A percentile compares a stretch with the other conserved stretches of the same genome.
Conservation (phyloP, 2,329 filamentous ascomycete species). For the Colletotrichum horii region DNA sequence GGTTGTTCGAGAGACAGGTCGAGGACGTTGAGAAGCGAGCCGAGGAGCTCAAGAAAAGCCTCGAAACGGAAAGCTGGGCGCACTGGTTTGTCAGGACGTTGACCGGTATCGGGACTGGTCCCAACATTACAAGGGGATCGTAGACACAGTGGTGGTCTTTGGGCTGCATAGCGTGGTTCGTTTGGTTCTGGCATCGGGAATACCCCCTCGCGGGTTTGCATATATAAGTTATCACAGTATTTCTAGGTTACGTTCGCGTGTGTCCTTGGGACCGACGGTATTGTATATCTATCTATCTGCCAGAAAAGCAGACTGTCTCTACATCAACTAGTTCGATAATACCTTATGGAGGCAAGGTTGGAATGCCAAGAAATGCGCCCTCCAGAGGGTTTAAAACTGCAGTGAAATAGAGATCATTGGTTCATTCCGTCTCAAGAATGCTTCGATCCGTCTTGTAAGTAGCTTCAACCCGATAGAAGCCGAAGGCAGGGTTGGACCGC, state of each 20-base stretch:
- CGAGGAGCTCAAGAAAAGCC: conserved; percentile 64
- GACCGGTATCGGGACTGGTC: conserved; percentile 65
- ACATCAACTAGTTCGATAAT: neutral
- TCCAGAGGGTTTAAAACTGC: too few relatives aligned
- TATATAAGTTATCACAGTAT: neutral
- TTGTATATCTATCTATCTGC: neutral
- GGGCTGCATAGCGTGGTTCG: conserved; percentile 18
- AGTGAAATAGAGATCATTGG: too few relatives aligned
- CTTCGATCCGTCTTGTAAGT: too few relatives aligned
- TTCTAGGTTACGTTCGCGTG: neutral
- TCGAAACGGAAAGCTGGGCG: conserved; percentile 69
- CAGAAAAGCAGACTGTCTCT: neutral
- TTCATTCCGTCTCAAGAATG: too few relatives aligned
- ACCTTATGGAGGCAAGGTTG: neutral
- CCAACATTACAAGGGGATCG: conserved; percentile 52
- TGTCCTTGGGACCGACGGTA: neutral
- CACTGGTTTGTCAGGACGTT: conserved; percentile 68
- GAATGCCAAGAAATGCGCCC: neutral
- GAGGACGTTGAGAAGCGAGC: conserved; percentile 71
- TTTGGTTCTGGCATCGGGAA: conserved; percentile 1
- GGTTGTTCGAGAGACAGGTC: conserved; percentile 81
- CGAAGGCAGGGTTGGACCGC: neutral
- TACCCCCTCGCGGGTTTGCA: conserved; percentile 8
- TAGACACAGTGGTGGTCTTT: neutral
- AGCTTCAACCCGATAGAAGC: too few relatives aligned